Evolutionary conservation across 768 basidiomycete species (phyloP).

Genomic region (Lyophyllum atratum): DNA sequence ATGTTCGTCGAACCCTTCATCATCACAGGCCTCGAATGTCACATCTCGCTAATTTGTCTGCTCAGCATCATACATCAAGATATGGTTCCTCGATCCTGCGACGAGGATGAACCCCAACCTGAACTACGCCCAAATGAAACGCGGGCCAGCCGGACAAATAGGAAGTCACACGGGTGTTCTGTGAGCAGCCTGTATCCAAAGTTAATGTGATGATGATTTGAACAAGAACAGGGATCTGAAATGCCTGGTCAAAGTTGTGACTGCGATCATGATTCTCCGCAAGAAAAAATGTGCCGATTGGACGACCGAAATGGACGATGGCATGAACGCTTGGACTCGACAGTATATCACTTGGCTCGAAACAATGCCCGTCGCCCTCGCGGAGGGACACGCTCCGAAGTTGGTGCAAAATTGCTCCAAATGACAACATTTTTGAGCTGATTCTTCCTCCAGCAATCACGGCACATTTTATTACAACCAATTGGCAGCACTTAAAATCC

Average conservation of each 20-base stretch:
- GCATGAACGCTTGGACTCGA: slow-evolving; percentile 51
- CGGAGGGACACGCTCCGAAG: slow-evolving; percentile 52
- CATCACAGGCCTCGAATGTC: not conserved
- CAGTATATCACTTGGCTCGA: slow-evolving; percentile 60
- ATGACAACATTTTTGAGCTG: not conserved
- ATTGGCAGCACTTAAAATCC: slow-evolving; percentile 53
- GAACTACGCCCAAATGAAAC: slow-evolving; percentile 54
- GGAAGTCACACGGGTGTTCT: slow-evolving; percentile 57
- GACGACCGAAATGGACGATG: slow-evolving; percentile 51
- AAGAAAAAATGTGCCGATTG: slow-evolving; percentile 49
- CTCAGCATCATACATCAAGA: slow-evolving; percentile 45
- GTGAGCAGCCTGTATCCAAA: slow-evolving; percentile 31
- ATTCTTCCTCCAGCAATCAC: slow-evolving; percentile 51
- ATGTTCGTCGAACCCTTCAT: slow-evolving; percentile 26
- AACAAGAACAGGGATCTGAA: slow-evolving; percentile 49
- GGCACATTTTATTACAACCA: slow-evolving; percentile 67
- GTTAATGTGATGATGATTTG: not conserved
- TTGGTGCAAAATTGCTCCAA: slow-evolving; percentile 27
- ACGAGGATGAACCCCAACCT: slow-evolving; percentile 70
- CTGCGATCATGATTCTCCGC: slow-evolving; percentile 11
- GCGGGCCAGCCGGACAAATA: slow-evolving; percentile 38
- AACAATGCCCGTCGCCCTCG: slow-evolving; percentile 45
- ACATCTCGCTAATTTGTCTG: not conserved
- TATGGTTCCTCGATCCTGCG: slow-evolving; percentile 59
- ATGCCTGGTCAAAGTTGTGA: slow-evolving; percentile 35